A percentile compares a stretch with the other conserved stretches of the same genome.
phyloP scores from a whole-genome alignment of 257 asterid genomes.

The Solanum chiquidenum region DNA sequence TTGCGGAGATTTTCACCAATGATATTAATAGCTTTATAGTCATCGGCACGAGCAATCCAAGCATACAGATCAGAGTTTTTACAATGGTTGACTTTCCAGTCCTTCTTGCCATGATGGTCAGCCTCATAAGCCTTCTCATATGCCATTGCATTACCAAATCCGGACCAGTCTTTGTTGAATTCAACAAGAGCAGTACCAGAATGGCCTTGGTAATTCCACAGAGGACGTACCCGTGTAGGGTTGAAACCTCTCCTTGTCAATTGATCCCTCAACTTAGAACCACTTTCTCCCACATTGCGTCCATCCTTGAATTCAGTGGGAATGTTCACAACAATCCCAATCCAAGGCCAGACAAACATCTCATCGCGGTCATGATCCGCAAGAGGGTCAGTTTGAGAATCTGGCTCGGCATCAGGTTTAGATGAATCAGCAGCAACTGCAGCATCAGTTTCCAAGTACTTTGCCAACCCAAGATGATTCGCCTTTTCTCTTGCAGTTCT shows the following conservation, averaged over 20 bases:
- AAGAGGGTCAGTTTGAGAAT: conserved; percentile 34
- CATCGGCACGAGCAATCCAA: conserved; percentile 85
- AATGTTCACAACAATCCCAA: conserved; percentile 65
- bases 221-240: conserved; percentile 49
- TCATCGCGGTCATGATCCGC: conserved; percentile 60
- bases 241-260: conserved; percentile 56
- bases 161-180: conserved; percentile 68
- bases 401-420: conserved; percentile 21
- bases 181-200: conserved; percentile 68
- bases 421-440: conserved; percentile 32
- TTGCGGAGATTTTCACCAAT: conserved; percentile 59
- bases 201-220: conserved; percentile 58
- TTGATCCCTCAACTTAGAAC: conserved; percentile 49
- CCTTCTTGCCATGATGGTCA: conserved; percentile 53
- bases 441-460: conserved; percentile 48
- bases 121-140: conserved; percentile 71
- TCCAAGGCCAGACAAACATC: conserved; percentile 82
- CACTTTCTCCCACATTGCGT: conserved; percentile 52
- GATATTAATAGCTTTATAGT: conserved; percentile 25
- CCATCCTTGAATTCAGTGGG: conserved; percentile 46
- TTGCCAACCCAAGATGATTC: conserved; percentile 64
- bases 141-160: conserved; percentile 61
- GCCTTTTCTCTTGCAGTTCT: conserved; percentile 51
- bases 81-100: conserved; percentile 31
- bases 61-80: conserved; percentile 51